Evolutionary conservation across 768 basidiomycete genomes (phyloP).

Genomic region (Kwoniella sp.): DNA sequence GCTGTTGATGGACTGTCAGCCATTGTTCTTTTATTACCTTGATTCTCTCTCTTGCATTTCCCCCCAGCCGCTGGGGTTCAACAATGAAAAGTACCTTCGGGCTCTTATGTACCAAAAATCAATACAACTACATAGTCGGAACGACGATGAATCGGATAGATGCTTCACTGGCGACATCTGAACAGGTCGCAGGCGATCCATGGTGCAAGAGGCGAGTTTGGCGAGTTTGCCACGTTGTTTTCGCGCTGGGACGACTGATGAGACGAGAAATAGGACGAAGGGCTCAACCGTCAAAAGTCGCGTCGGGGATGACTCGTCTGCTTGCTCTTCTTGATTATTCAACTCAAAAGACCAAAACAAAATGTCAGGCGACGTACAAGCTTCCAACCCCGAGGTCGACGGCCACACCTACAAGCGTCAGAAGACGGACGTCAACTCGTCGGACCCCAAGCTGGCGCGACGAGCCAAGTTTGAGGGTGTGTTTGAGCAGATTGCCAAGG

Average conservation of each 20-base stretch:
- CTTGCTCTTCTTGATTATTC: not conserved
- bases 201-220: too few relatives aligned
- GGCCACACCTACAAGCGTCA: slow-evolving; percentile 16
- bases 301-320: not conserved
- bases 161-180: too few relatives aligned
- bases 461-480: slow-evolving; percentile 61
- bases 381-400: slow-evolving; percentile 17
- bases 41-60: slow-evolving; percentile 1
- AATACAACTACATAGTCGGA: not conserved
- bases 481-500: slow-evolving; percentile 67
- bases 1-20: not conserved
- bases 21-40: not conserved
- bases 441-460: slow-evolving; percentile 25
- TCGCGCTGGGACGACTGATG: too few relatives aligned
- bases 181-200: too few relatives aligned
- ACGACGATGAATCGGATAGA: too few relatives aligned
- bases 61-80: too few relatives aligned
- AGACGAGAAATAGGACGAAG: too few relatives aligned
- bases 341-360: not conserved
- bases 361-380: not conserved
- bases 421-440: slow-evolving; percentile 4
- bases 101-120: not conserved
- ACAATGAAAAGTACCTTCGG: not conserved
- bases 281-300: too few relatives aligned
- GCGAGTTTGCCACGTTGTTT: too few relatives aligned